Evolutionary conservation across 1,284 basidiomycete genomes (phyloP), one percentile per base, ranked within the genome.

Genomic region (Irpex sp.): DNA sequence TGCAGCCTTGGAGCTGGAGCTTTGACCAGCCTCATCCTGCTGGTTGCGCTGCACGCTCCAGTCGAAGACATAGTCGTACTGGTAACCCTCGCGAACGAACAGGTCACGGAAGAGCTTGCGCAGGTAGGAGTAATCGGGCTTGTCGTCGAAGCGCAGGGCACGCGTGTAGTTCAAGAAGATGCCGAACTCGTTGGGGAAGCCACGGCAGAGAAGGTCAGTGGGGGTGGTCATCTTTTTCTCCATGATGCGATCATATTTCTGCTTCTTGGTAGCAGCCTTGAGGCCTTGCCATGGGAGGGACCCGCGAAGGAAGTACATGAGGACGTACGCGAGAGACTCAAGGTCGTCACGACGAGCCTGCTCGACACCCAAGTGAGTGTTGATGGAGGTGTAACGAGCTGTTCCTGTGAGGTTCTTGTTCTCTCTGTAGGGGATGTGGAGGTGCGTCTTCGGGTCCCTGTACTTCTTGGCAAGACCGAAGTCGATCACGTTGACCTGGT

Each of bases 161-260:
- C 96, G 93, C 68, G 94, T 96, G 81, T 97, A 98, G 82, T 97
- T 98, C 72, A 98, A 82, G 86, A 97, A 98, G 72, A 97, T 97
- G 57, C 94, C 94, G 70, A 97, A 97, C 80, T 98, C 96, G 79
- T 96, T 96, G 68, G 96, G 96, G 86, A 96, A 97, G 37, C 94
- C 94, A 70, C 95, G 94, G 82, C 96, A 97, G 31, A 98, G 87
- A 63, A 96, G 84, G 75, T 97, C 95, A 63, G 95, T 98, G 19
- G 96, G 94, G 0, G 96, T 97, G 37, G 96, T 97, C 96, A 98
- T 98, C 86, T 98, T 96, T 88, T 98, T 98, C 82, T 98, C 96
- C 95, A 97, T 97, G 81, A 98, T 98, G 64, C 95, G 89, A 77
- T 98, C 96, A 79, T 98, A 97, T 82, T 98, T 98, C 83, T 98